A percentile compares a stretch with the other conserved stretches of the same genome.
phyloP scores from a whole-genome alignment of 2,329 filamentous ascomycete genomes.

The Exophiala aquamarina region DNA sequence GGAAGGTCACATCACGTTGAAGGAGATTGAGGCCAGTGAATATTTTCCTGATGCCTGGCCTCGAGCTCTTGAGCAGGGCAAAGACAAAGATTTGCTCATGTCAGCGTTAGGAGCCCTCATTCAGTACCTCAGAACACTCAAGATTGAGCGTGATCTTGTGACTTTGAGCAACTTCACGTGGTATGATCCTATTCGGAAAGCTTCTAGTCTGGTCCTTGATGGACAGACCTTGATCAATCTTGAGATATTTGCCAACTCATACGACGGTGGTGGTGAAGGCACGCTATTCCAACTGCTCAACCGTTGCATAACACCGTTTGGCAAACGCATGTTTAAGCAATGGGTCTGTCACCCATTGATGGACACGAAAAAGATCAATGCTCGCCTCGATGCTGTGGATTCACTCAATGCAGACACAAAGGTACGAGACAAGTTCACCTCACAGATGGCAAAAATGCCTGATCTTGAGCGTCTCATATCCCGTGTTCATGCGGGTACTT shows the following conservation, averaged over 20 bases:
- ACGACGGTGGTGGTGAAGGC: conserved; percentile 79
- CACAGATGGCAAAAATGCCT: conserved; percentile 85
- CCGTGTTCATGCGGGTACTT: conserved; percentile 87
- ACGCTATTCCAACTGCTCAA: conserved; percentile 91
- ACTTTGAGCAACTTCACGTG: conserved; percentile 87
- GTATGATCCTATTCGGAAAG: conserved; percentile 91
- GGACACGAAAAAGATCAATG: conserved; percentile 84
- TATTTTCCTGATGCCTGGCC: conserved; percentile 89
- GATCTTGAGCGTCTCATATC: conserved; percentile 94
- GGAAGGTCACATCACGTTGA: conserved; percentile 76
- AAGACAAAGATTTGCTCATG: conserved; percentile 79
- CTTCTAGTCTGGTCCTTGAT: conserved; percentile 85
- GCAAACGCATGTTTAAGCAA: conserved; percentile 91
- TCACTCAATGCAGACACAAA: conserved; percentile 80
- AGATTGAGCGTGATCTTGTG: conserved; percentile 82
- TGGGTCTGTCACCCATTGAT: conserved; percentile 97
- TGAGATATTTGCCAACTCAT: conserved; percentile 93
- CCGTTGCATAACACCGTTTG: conserved; percentile 92
- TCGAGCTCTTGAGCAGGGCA: conserved; percentile 66
- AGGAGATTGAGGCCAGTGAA: conserved; percentile 74
- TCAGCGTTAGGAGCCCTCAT: conserved; percentile 87
- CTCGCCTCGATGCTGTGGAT: conserved; percentile 90
- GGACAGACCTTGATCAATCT: conserved; percentile 96
- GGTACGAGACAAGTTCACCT: conserved; percentile 82
- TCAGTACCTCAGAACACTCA: conserved; percentile 81